Evolutionary conservation across 768 basidiomycete species (phyloP).

Genomic region (Pulveroboletus ravenelii): DNA sequence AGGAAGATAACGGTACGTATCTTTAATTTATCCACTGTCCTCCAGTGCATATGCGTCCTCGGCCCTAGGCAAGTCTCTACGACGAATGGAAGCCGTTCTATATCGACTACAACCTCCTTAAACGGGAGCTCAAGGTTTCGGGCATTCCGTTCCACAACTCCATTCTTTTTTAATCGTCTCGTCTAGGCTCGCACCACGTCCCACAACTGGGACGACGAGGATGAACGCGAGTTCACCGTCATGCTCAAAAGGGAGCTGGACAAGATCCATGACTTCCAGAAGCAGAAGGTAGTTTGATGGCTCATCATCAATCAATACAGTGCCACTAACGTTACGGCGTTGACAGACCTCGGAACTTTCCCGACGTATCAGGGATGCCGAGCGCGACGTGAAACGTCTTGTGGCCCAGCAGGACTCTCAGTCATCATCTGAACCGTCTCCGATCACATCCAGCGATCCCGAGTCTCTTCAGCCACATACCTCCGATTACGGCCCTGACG

Average conservation of each 20-base stretch:
- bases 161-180: neutral
- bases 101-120: slow-evolving; percentile 83
- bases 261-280: slow-evolving; percentile 93
- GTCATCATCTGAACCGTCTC: slow-evolving; percentile 22
- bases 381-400: slow-evolving; percentile 73
- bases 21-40: neutral
- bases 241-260: slow-evolving; percentile 84
- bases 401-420: slow-evolving; percentile 51
- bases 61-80: slow-evolving; percentile 69
- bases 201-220: slow-evolving; percentile 64
- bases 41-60: neutral
- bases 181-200: slow-evolving; percentile 48
- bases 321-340: neutral
- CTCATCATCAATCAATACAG: neutral
- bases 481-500: slow-evolving; percentile 50
- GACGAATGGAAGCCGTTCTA: slow-evolving; percentile 90
- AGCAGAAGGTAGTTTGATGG: slow-evolving; percentile 59
- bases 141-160: neutral
- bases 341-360: slow-evolving; percentile 76
- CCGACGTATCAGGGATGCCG: slow-evolving; percentile 74
- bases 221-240: slow-evolving; percentile 77
- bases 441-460: slow-evolving; percentile 36
- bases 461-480: slow-evolving; percentile 51
- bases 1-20: slow-evolving; percentile 62
- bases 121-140: slow-evolving; percentile 81